phyloP scores from a whole-genome alignment of 768 basidiomycete species.

The Vararia minispora region DNA sequence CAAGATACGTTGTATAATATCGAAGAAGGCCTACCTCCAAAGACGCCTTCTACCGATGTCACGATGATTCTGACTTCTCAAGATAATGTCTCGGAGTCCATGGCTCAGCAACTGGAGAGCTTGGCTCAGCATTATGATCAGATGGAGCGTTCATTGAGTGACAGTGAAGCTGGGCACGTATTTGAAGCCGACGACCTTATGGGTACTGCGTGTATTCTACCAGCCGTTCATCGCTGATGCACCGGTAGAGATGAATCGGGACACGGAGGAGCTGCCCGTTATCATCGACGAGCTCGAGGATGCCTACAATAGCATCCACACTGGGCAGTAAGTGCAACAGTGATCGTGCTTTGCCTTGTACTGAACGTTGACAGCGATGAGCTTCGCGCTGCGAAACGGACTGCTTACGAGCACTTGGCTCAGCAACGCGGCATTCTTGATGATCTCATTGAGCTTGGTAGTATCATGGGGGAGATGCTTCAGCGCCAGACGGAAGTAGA shows the following conservation, averaged over 20 bases:
- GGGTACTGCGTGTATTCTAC: conserved; percentile 25
- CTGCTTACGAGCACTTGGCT: conserved; percentile 35
- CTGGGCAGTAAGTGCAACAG: conserved; percentile 37
- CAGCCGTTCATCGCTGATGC: not conserved
- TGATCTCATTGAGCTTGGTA: conserved; percentile 66
- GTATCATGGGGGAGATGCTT: conserved; percentile 73
- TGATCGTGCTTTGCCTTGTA: not conserved
- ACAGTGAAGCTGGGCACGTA: conserved; percentile 55
- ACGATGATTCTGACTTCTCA: conserved; percentile 42
- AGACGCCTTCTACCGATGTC: conserved; percentile 27
- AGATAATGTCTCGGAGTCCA: conserved; percentile 44
- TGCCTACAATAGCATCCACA: conserved; percentile 38
- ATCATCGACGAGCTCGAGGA: conserved; percentile 69
- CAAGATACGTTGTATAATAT: conserved; percentile 44
- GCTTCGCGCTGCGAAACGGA: conserved; percentile 32
- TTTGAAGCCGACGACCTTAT: conserved; percentile 62
- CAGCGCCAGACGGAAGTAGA: conserved; percentile 57
- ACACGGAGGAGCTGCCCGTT: conserved; percentile 65
- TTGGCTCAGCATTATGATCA: conserved; percentile 67
- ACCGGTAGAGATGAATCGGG: conserved; percentile 63
- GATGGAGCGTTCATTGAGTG: conserved; percentile 58
- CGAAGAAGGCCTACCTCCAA: conserved; percentile 35
- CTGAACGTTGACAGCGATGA: conserved; percentile 31
- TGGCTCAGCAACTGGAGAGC: conserved; percentile 66
- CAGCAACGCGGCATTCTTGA: conserved; percentile 40